Evolutionary conservation across 441 rosid genomes (phyloP).

Genomic region (Rhodomyrtus psidioides): DNA sequence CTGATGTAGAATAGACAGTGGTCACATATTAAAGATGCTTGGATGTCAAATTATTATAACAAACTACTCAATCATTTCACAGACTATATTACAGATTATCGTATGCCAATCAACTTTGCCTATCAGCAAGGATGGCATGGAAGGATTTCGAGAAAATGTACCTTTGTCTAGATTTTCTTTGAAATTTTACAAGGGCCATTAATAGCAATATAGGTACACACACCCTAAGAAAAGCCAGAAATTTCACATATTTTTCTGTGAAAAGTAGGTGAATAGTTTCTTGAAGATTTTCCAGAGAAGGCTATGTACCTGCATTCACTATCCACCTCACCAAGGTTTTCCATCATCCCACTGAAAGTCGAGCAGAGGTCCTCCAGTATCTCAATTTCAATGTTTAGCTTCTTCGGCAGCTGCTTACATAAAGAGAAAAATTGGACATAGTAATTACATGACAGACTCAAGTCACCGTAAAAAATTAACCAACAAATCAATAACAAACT

Average conservation of each 20-base stretch:
- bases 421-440: neutral
- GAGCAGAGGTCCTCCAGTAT: constrained; percentile 51
- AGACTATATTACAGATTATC: neutral
- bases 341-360: constrained; percentile 58
- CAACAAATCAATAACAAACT: neutral
- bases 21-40: neutral
- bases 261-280: neutral
- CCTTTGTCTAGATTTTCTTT: neutral
- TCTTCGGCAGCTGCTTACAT: constrained; percentile 28
- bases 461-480: neutral
- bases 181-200: neutral
- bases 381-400: constrained; percentile 55
- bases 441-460: neutral
- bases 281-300: neutral
- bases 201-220: neutral
- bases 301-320: constrained; percentile 29
- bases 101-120: neutral
- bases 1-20: neutral
- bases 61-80: neutral
- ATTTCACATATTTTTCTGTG: neutral
- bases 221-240: neutral
- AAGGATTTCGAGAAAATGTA: neutral
- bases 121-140: neutral
- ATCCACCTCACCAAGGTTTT: constrained; percentile 48
- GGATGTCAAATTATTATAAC: neutral